Conservation (phyloP, 495 filamentous ascomycete genomes). For the Aspergillus ostianus region DNA sequence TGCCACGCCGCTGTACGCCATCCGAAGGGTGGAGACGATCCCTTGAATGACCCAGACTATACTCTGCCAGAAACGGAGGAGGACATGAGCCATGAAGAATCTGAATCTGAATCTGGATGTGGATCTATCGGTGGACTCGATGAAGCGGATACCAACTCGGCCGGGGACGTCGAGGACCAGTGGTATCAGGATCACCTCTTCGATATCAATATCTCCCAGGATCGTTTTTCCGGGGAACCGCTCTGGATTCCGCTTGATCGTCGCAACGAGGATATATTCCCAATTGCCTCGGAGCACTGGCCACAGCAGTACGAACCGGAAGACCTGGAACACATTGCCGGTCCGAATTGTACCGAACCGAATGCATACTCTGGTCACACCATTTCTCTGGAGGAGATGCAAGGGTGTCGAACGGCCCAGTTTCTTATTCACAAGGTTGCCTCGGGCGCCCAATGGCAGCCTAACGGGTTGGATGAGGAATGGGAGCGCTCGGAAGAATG, state of each 20-base stretch:
- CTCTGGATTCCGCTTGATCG: background rate
- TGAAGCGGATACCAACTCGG: background rate
- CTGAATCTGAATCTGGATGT: conserved; percentile 17
- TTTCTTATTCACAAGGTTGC: conserved; percentile 24
- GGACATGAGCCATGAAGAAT: conserved; percentile 11
- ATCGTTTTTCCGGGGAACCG: background rate
- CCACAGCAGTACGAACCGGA: conserved; percentile 1
- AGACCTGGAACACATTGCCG: conserved; percentile 20
- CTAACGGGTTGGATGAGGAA: conserved; percentile 19
- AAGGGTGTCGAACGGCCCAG: conserved; percentile 29
- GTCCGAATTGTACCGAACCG: conserved; percentile 12
- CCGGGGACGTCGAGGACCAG: background rate
- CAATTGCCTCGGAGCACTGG: background rate
- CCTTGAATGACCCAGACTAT: conserved; percentile 7
- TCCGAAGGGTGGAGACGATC: conserved; percentile 1
- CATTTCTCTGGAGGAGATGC: conserved; percentile 29
- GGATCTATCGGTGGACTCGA: conserved; percentile 4
- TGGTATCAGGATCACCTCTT: conserved; percentile 11
- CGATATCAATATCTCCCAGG: background rate
- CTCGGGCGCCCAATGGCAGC: conserved; percentile 7
- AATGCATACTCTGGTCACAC: conserved; percentile 21
- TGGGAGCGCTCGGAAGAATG: conserved; percentile 25
- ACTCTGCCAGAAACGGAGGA: background rate
- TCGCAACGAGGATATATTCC: background rate
- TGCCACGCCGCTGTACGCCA: background rate